Evolutionary conservation across 2,329 filamentous ascomycete species (phyloP).

Genomic region (Dothideomycetes sp.): DNA sequence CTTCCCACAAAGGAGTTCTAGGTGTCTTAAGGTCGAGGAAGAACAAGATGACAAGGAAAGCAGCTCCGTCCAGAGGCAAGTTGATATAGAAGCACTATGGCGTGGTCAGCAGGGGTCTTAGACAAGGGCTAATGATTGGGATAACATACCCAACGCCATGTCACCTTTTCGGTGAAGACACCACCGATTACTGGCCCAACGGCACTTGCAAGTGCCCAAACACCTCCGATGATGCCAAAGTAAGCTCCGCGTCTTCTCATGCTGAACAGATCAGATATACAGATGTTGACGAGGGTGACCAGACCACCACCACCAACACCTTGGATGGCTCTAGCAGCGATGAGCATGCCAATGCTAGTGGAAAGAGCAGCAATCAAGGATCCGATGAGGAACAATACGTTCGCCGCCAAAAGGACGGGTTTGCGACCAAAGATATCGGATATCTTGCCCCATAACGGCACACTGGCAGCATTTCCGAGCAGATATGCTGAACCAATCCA

Average conservation of each 20-base stretch:
- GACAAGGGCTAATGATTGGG: too few species aligned
- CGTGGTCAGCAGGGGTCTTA: slow-evolving; percentile 47
- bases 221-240: slow-evolving; percentile 55
- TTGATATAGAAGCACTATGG: slow-evolving; percentile 54
- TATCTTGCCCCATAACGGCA: slow-evolving; percentile 53
- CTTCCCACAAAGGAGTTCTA: slow-evolving; percentile 51
- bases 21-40: slow-evolving; percentile 61
- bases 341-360: slow-evolving; percentile 52
- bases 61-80: slow-evolving; percentile 51
- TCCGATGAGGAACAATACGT: slow-evolving; percentile 53
- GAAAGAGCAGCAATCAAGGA: slow-evolving; percentile 52
- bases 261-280: slow-evolving; percentile 55
- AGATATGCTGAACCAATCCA: slow-evolving; percentile 47
- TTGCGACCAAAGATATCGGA: slow-evolving; percentile 62
- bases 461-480: slow-evolving; percentile 40
- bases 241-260: slow-evolving; percentile 48
- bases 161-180: slow-evolving; percentile 48
- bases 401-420: slow-evolving; percentile 50
- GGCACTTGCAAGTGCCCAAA: slow-evolving; percentile 57
- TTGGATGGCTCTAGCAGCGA: slow-evolving; percentile 53
- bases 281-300: slow-evolving; percentile 55
- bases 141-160: slow-evolving; percentile 22
- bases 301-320: slow-evolving; percentile 56
- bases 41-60: slow-evolving; percentile 50
- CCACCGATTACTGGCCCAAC: slow-evolving; percentile 62